These are phyloP conservation scores for Psidium friedrichsthalianum DNA, from an alignment of 345 rosid genomes.

Conservation along the genomic window DNA sequence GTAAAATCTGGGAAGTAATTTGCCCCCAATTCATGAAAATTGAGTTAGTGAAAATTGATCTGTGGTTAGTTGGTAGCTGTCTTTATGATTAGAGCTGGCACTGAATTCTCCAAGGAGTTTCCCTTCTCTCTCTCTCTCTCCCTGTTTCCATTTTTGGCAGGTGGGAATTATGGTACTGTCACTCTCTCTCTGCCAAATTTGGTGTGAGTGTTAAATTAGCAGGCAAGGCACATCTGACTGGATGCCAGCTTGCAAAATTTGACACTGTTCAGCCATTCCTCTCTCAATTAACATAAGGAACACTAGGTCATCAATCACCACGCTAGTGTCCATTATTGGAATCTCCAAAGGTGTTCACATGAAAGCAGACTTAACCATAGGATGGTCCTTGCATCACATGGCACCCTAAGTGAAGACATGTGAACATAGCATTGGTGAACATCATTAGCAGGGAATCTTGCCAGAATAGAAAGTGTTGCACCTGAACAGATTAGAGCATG, in stretches of 20 bases:
- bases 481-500: not conserved
- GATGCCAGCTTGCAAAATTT: not conserved
- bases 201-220: not conserved
- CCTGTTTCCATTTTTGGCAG: not conserved
- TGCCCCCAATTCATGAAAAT: not conserved
- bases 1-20: not conserved
- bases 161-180: not conserved
- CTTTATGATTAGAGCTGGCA: not conserved
- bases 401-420: not conserved
- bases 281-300: not conserved
- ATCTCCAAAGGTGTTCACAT: not conserved
- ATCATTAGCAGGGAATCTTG: not conserved
- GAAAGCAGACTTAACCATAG: not conserved
- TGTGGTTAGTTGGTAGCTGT: not conserved
- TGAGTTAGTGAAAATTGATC: not conserved
- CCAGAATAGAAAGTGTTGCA: not conserved
- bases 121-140: not conserved
- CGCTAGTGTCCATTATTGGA: not conserved
- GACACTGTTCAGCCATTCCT: not conserved
- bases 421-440: not conserved
- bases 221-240: not conserved
- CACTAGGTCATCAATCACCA: not conserved
- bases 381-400: not conserved
- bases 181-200: not conserved
- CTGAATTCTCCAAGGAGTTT: not conserved